These are phyloP conservation scores for Neospora caninum DNA, from an alignment of 169 alveolate genomes.

Conservation along the genomic window DNA sequence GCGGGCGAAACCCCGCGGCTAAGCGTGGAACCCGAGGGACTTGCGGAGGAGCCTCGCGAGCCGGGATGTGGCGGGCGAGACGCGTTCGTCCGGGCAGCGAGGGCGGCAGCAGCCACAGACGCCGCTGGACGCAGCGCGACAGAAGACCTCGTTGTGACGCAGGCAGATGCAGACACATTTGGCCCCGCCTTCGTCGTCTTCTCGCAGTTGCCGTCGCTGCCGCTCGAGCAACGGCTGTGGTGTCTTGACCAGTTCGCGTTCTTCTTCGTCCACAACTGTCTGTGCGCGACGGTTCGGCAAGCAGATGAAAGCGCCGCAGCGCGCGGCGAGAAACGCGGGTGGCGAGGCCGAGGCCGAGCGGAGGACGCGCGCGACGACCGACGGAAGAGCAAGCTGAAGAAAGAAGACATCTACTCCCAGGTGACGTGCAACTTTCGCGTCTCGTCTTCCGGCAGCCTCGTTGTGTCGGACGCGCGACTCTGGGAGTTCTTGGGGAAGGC, in stretches of 20 bases:
- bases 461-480: conserved; percentile 9
- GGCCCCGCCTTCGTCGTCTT: background rate
- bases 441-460: background rate
- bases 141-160: background rate
- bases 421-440: background rate
- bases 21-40: background rate
- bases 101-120: background rate
- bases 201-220: background rate
- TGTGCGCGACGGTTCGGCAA: background rate
- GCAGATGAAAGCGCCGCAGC: background rate
- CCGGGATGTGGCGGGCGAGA: background rate
- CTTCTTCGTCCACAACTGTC: conserved; percentile 21
- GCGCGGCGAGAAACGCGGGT: background rate
- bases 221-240: conserved; percentile 34
- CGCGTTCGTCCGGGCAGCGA: background rate
- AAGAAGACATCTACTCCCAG: background rate
- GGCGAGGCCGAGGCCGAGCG: background rate
- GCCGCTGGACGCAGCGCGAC: background rate
- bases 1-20: background rate
- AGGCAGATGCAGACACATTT: background rate
- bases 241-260: conserved; percentile 16
- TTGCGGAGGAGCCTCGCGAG: too few species aligned
- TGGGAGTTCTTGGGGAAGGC: background rate
- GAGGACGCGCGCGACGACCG: background rate
- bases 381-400: background rate